Evolutionary conservation across 202 grass and related monocot species (phyloP).

Genomic region (Alloteropsis angusta): DNA sequence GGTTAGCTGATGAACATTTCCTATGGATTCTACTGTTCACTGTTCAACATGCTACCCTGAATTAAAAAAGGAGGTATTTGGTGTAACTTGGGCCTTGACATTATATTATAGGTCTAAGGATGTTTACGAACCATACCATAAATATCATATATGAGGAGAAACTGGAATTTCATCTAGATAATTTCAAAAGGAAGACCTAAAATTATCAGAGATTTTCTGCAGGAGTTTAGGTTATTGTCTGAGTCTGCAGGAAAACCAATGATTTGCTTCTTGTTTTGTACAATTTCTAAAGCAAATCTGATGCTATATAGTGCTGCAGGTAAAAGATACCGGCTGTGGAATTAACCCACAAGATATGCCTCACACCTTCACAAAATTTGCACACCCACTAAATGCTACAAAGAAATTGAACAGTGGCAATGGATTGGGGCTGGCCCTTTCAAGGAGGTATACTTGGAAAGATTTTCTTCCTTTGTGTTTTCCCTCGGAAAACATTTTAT

Average conservation of each 20-base stretch:
- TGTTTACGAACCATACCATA: neutral
- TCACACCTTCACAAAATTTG: conserved; percentile 57
- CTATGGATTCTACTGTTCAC: neutral
- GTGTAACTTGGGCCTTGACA: neutral
- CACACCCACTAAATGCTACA: conserved; percentile 15
- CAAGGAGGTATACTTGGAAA: conserved; percentile 56
- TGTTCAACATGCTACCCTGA: neutral
- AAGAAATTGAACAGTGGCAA: conserved; percentile 21
- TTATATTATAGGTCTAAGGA: neutral
- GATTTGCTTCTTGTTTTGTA: neutral
- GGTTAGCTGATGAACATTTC: conserved; percentile 37
- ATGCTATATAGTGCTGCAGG: conserved; percentile 34
- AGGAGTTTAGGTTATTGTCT: neutral
- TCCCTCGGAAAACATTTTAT: neutral
- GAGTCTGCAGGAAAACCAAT: neutral
- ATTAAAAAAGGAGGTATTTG: neutral
- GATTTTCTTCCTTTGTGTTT: neutral
- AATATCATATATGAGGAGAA: conserved; percentile 5
- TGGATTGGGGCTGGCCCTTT: conserved; percentile 76
- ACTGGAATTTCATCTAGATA: neutral
- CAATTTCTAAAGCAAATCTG: neutral
- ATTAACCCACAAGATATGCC: conserved; percentile 67
- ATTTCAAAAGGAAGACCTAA: neutral
- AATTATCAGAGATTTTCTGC: neutral
- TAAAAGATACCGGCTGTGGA: conserved; percentile 81